Conservation (phyloP, 2,329 filamentous ascomycete genomes). For the Beauveria brongniartii region DNA sequence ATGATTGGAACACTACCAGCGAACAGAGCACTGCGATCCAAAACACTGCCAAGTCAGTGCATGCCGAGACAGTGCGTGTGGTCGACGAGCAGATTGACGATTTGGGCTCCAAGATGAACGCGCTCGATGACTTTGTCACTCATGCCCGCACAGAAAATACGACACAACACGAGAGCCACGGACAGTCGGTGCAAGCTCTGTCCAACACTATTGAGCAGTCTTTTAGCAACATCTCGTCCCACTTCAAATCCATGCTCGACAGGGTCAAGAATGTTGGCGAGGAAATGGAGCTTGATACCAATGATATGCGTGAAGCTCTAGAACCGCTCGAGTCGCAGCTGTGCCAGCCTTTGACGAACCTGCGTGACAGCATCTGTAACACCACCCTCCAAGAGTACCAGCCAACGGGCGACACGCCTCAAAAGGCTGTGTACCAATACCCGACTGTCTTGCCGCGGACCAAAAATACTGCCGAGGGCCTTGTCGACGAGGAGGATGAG, state of each 20-base stretch:
- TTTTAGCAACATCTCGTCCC: slow-evolving; percentile 60
- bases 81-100: slow-evolving; percentile 85
- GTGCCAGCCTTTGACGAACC: slow-evolving; percentile 59
- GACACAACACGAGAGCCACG: slow-evolving; percentile 63
- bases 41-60: slow-evolving; percentile 74
- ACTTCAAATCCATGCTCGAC: slow-evolving; percentile 61
- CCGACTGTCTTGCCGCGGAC: slow-evolving; percentile 73
- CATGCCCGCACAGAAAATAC: slow-evolving; percentile 76
- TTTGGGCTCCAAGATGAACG: slow-evolving; percentile 80
- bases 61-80: slow-evolving; percentile 81
- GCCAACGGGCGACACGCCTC: slow-evolving; percentile 78
- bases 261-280: slow-evolving; percentile 61
- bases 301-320: slow-evolving; percentile 51
- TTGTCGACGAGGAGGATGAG: slow-evolving; percentile 23
- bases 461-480: slow-evolving; percentile 36
- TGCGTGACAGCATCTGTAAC: slow-evolving; percentile 60
- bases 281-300: slow-evolving; percentile 55
- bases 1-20: slow-evolving; percentile 76
- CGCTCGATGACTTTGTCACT: slow-evolving; percentile 82
- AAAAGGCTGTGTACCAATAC: slow-evolving; percentile 74
- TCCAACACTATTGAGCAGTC: slow-evolving; percentile 63
- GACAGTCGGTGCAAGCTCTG: slow-evolving; percentile 56
- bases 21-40: slow-evolving; percentile 78
- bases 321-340: slow-evolving; percentile 52
- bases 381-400: slow-evolving; percentile 70